Conservation (phyloP, 2,329 filamentous ascomycete genomes). For the Aureobasidium lini region DNA sequence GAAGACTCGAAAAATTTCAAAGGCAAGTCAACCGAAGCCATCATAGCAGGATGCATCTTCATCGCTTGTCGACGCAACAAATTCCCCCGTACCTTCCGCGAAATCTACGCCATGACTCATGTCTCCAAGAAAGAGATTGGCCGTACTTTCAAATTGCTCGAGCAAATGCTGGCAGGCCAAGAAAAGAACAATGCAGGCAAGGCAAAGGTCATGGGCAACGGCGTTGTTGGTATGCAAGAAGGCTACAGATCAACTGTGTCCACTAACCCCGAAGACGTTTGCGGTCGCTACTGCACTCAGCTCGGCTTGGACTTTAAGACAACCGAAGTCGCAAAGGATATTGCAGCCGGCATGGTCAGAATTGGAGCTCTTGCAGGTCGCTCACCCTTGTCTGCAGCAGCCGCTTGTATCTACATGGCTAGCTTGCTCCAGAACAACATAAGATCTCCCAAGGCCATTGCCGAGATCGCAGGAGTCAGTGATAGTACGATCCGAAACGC, state of each 20-base stretch:
- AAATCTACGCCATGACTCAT: constrained; percentile 87
- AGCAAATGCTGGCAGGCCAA: constrained; percentile 75
- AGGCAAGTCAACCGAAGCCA: constrained; percentile 86
- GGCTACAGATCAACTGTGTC: constrained; percentile 18
- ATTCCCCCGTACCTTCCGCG: constrained; percentile 82
- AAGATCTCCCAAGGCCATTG: constrained; percentile 79
- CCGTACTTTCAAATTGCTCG: constrained; percentile 85
- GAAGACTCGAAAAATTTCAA: constrained; percentile 92
- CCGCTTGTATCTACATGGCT: constrained; percentile 94
- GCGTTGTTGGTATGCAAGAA: constrained; percentile 22
- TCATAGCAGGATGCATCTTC: constrained; percentile 95
- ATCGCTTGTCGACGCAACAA: constrained; percentile 89
- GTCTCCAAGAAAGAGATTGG: constrained; percentile 98
- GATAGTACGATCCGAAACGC: constrained; percentile 95
- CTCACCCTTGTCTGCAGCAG: constrained; percentile 87
- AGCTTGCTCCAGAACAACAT: constrained; percentile 75
- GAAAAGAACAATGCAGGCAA: constrained; percentile 47
- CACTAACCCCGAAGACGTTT: constrained; percentile 47
- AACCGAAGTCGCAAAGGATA: constrained; percentile 69
- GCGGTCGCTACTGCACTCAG: constrained; percentile 80
- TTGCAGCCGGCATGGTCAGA: constrained; percentile 69
- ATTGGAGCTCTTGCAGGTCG: constrained; percentile 81
- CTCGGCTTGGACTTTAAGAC: constrained; percentile 69
- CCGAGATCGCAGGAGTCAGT: constrained; percentile 76
- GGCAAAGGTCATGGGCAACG: constrained; percentile 32